Evolutionary conservation across 371 early-diverging fungal species (phyloP), one percentile per base, ranked within the genome.

Genomic region (Mucor saturninus): DNA sequence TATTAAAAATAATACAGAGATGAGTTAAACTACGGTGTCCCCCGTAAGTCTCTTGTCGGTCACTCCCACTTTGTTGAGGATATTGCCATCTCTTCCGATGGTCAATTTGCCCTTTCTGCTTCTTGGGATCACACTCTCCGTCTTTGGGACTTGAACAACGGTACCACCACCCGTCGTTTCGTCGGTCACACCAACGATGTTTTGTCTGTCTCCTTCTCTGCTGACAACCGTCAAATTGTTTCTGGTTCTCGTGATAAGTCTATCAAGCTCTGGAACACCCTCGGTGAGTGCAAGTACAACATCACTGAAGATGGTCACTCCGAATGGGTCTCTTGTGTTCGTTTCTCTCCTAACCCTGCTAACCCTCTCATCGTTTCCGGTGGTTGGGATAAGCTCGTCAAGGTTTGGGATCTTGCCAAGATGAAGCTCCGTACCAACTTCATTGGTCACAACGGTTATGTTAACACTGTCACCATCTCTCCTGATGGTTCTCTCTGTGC

Each of bases 401-500:
- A 98, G 96, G 95, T 96, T 70, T 99, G 99, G 99, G 98, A 99
- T 76, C 87, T 97, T 63, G 90, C 89, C 87, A 95, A 96, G 90
- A 91, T 90, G 91, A 96, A 96, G 93, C 87, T 98, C 54, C 92
- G 93, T 86, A 94, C 95, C 92, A 96, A 98, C 93, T 98, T 98
- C 91, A 91, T 91, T 76, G 99, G 98, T 67, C 98, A 99, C 94
- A 88, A 89, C 75, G 97, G 96, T 64, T 96, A 97, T 86, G 91
- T 99, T 84, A 94, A 93, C 93, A 93, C 96, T 73, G 91, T 97
- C 76, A 96, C 97, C 74, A 91, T 99, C 84, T 98, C 98, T 42
- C 99, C 99, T 74, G 99, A 99, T 87, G 99, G 99, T 83, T 98
- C 98, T 64, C 93, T 98, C 73, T 99, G 98, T 91, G 99, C 98